Evolutionary conservation across 768 basidiomycete species (phyloP), one percentile per base, ranked within the genome.

Genomic region (Collybia nuda): DNA sequence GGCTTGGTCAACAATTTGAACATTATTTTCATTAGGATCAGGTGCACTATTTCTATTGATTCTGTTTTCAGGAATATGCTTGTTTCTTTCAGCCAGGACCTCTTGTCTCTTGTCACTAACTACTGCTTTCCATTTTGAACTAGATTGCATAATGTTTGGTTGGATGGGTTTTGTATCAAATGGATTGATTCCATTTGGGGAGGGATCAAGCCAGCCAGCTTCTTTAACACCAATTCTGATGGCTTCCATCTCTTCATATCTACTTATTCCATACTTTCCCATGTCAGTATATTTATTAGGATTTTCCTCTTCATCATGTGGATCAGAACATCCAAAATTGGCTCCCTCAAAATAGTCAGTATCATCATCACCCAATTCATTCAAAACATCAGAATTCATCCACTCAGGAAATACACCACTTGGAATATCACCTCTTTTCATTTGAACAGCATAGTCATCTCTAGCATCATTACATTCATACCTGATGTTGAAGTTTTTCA

Each of bases 391-490:
- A 23, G n/a, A 46, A 35, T 22, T 28, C 6, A 11, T 11, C 28
- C 28, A 28, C n/a, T n/a, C n/a, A n/a, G n/a, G 28, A 28, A 5
- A 5, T 28, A 5, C 28, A 28, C 6, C 28, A 5, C 28, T 5
- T 28, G 28, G 11, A 37, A 22, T 19, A 12, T 24, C 44, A 18
- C 19, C 29, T 46, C 35, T 46, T 14, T 22, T 29, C 39, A 46
- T n/a, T 44, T 59, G 55, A 17, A 60, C 50, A 42, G 51, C 24
- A 53, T 51, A 62, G 38, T 62, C 61, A 55, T 68, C 59, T 40
- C 60, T 21, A 1, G 65, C 60, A 58, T 70, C 63, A 35, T 51
- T 32, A 47, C 62, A 67, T 51, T 69, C 61, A 54, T 66, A 60
- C 32, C 43, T 26, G 1, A 69, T 22, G 39, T 71, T 55, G 45